phyloP scores from a whole-genome alignment of 2,329 filamentous ascomycete genomes.

The Magnaporthiopsis poae region DNA sequence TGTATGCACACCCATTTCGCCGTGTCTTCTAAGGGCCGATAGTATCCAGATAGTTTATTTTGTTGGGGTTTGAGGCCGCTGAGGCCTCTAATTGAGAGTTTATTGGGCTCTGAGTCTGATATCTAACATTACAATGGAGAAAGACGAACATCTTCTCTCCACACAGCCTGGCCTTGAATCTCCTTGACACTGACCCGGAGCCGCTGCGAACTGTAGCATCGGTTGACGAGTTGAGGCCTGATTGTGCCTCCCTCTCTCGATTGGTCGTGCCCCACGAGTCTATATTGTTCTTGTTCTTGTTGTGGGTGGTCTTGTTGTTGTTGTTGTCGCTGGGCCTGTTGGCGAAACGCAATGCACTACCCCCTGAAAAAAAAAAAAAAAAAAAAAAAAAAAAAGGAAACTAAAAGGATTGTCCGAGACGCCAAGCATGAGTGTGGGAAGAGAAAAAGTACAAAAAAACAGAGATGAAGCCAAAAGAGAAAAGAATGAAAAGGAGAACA shows the following conservation, averaged over 20 bases:
- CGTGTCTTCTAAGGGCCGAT: neutral
- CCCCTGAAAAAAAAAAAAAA: neutral
- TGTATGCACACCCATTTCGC: neutral
- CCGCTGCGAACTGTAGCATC: neutral
- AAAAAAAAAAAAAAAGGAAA: neutral
- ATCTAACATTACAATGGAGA: slow-evolving; percentile 2
- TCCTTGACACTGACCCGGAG: neutral
- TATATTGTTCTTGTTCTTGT: neutral
- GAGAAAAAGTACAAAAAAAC: neutral
- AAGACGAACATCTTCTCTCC: neutral
- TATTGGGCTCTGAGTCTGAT: slow-evolving; percentile 6
- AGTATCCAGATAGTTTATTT: neutral
- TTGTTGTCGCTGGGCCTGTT: neutral
- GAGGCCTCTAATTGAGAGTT: slow-evolving; percentile 1
- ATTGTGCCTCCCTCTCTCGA: neutral
- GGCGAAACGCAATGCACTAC: neutral
- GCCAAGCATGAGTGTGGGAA: neutral
- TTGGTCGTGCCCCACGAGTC: neutral
- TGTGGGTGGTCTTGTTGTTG: neutral
- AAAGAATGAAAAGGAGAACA: neutral
- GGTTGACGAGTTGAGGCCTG: neutral
- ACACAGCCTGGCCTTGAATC: neutral
- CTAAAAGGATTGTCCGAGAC: neutral
- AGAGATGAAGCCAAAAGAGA: neutral
- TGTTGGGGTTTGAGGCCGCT: neutral